A percentile compares a stretch with the other conserved stretches of the same genome.
Evolutionary conservation across 1,284 basidiomycete genomes (phyloP).

Genomic region (Ganoderma meredithae): DNA sequence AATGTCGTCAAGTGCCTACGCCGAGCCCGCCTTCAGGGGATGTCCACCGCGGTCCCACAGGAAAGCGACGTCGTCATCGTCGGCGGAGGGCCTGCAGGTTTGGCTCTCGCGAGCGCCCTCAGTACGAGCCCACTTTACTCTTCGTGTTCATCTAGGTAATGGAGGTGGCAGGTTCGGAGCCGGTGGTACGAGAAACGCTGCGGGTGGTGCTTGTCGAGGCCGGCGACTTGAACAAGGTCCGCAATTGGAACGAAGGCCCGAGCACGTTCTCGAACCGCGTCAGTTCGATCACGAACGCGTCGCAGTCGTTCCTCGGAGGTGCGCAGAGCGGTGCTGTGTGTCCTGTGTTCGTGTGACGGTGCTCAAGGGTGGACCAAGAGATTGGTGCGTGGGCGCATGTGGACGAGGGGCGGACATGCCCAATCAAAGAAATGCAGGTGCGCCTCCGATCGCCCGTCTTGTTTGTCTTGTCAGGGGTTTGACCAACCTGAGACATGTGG

Average conservation of each 20-base stretch:
- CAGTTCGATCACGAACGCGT: conserved; percentile 87
- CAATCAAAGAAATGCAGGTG: conserved; percentile 88
- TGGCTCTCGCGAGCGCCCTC: conserved; percentile 89
- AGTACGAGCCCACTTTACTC: conserved; percentile 53
- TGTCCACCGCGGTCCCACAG: conserved; percentile 16
- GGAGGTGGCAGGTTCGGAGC: conserved; percentile 39
- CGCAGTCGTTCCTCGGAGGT: conserved; percentile 83
- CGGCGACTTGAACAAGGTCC: conserved; percentile 73
- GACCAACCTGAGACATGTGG: background rate
- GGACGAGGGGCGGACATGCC: conserved; percentile 72
- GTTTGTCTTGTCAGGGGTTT: conserved; percentile 6
- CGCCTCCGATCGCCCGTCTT: conserved; percentile 25
- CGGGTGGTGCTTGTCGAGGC: conserved; percentile 83
- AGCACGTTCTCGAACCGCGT: conserved; percentile 87
- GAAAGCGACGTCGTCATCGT: conserved; percentile 91
- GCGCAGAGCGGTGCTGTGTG: conserved; percentile 33
- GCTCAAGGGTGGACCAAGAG: conserved; percentile 50
- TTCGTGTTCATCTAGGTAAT: background rate
- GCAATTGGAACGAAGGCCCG: conserved; percentile 66
- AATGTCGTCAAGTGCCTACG: background rate
- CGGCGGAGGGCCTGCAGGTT: conserved; percentile 92
- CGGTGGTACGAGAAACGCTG: conserved; percentile 54
- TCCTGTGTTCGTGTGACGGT: background rate
- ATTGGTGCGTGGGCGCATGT: conserved; percentile 87
- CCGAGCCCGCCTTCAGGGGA: background rate